A percentile compares a stretch with the other conserved stretches of the same genome.
phyloP scores from a whole-genome alignment of 768 basidiomycete species.

The Mycena crocata region DNA sequence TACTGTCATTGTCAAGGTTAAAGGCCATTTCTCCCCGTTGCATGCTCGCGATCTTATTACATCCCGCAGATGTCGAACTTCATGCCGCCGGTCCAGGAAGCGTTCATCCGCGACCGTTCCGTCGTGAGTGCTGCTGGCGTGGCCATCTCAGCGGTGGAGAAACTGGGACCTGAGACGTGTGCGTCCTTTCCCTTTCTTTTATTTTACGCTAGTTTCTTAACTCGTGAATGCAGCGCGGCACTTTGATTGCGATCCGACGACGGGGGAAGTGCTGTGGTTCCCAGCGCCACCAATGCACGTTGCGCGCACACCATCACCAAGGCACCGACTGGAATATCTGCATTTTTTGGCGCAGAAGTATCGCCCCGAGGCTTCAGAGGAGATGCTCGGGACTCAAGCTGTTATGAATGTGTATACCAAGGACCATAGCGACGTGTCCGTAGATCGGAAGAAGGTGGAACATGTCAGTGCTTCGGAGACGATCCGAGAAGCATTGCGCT shows the following conservation, averaged over 20 bases:
- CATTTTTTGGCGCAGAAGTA: conserved; percentile 57
- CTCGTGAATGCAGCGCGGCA: conserved; percentile 52
- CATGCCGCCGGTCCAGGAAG: too few relatives aligned
- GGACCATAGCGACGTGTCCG: too few relatives aligned
- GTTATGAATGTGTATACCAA: conserved; percentile 25
- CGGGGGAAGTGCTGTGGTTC: conserved; percentile 81
- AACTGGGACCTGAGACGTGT: conserved; percentile 64
- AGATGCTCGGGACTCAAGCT: conserved; percentile 3
- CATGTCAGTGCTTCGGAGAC: conserved; percentile 29
- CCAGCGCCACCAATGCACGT: conserved; percentile 68
- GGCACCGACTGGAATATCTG: conserved; percentile 65
- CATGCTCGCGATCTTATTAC: too few relatives aligned
- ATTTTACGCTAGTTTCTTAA: not conserved
- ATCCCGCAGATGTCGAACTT: too few relatives aligned
- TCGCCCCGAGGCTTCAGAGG: not conserved
- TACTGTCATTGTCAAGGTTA: too few relatives aligned
- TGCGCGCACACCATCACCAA: conserved; percentile 48
- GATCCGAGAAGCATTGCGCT: conserved; percentile 19
- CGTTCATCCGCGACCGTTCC: conserved; percentile 63
- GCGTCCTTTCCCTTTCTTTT: conserved; percentile 31
- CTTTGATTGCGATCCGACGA: conserved; percentile 73
- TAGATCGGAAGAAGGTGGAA: not conserved
- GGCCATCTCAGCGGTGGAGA: conserved; percentile 56
- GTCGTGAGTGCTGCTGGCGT: conserved; percentile 62
- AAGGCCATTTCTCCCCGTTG: too few relatives aligned